A percentile compares a stretch with the other conserved stretches of the same genome.
Evolutionary conservation across 257 asterid genomes (phyloP).

Genomic region (Nicotiana noctiflora): DNA sequence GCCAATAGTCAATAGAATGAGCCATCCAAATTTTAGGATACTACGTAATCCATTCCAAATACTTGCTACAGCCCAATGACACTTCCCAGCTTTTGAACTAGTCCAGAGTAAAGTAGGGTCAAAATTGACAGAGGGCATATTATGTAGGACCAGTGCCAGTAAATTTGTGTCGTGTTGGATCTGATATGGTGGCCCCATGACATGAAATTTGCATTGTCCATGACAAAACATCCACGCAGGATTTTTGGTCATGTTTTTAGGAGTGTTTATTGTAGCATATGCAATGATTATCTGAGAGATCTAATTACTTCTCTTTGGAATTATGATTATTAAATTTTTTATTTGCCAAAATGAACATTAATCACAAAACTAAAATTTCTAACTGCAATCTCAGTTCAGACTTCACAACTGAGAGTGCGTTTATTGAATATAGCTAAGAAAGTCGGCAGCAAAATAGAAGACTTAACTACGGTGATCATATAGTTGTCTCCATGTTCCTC

Average conservation of each 20-base stretch:
- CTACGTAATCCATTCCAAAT: neutral
- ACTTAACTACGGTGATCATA: neutral
- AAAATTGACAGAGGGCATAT: neutral
- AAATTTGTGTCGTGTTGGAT: neutral
- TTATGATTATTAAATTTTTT: neutral
- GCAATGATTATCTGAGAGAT: no score
- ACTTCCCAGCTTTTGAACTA: neutral
- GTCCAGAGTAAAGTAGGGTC: neutral
- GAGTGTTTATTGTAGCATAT: neutral
- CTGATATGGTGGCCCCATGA: neutral
- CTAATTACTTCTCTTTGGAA: neutral
- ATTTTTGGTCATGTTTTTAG: neutral
- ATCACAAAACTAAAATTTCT: neutral
- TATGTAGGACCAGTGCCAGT: neutral
- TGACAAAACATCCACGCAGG: neutral
- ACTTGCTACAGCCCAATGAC: neutral
- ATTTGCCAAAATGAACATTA: neutral
- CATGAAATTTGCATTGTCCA: neutral
- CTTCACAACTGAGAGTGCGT: conserved; percentile 1
- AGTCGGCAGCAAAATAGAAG: neutral
- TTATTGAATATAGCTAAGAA: neutral
- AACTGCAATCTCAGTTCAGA: neutral
- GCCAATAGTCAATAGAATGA: neutral
- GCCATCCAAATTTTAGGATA: neutral
- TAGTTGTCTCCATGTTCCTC: neutral